Percentiles rank a stretch among this genome's conserved stretches.
These are phyloP conservation scores for Carex myosuroides DNA, from an alignment of 176 grass and related monocot species.

Conservation along the genomic window DNA sequence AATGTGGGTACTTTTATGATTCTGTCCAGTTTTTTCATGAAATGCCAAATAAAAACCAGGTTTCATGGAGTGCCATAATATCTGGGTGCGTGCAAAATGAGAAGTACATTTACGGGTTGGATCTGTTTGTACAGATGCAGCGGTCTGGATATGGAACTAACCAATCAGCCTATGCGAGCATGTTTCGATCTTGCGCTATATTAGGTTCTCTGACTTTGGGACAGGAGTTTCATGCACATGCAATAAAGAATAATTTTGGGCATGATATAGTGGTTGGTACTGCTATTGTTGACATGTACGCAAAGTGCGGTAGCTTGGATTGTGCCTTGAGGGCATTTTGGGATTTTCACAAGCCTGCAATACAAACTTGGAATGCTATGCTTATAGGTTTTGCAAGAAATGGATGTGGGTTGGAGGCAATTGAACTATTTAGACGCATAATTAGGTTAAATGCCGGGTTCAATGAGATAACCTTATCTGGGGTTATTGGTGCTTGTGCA, in stretches of 20 bases:
- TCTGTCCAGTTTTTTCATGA: constrained; percentile 45
- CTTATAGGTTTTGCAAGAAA: constrained; percentile 65
- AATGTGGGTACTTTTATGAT: constrained; percentile 54
- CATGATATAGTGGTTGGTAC: constrained; percentile 63
- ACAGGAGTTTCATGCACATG: constrained; percentile 64
- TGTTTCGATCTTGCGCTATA: constrained; percentile 57
- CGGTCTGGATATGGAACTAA: constrained; percentile 43
- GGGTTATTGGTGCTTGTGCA: constrained; percentile 63
- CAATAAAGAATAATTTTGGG: constrained; percentile 63
- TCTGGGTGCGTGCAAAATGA: constrained; percentile 59
- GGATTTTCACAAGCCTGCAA: constrained; percentile 39
- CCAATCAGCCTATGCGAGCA: constrained; percentile 72
- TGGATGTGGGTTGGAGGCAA: constrained; percentile 37
- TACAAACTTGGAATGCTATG: constrained; percentile 75
- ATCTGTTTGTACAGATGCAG: constrained; percentile 78
- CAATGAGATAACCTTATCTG: constrained; percentile 63
- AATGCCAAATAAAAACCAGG: constrained; percentile 70
- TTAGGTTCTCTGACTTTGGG: constrained; percentile 34
- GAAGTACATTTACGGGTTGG: constrained; percentile 28
- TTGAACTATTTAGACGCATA: constrained; percentile 61
- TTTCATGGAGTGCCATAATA: constrained; percentile 61
- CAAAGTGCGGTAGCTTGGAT: constrained; percentile 49
- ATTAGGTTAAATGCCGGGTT: constrained; percentile 39
- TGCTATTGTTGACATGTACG: constrained; percentile 78
- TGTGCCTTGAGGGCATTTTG: constrained; percentile 60